These are phyloP conservation scores for Macrocybe gigantea DNA, from an alignment of 768 basidiomycete species.

Conservation along the genomic window DNA sequence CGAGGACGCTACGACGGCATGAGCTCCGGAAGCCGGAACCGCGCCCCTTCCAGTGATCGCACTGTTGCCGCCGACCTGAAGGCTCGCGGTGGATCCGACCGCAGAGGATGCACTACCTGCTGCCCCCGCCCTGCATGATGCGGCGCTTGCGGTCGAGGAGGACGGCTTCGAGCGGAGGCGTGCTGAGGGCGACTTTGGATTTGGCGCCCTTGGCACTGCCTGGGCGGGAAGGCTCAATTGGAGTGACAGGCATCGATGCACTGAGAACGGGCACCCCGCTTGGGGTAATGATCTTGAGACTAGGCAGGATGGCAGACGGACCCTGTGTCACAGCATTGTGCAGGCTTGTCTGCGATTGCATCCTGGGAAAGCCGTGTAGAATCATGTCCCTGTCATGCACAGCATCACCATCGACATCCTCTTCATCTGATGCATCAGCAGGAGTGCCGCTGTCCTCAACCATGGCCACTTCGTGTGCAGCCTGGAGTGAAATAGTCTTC, in stretches of 20 bases:
- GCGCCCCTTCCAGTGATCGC: too few species aligned
- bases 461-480: slow-evolving; percentile 4
- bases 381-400: too few species aligned
- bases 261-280: not conserved
- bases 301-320: too few species aligned
- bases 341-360: too few species aligned
- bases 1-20: too few species aligned
- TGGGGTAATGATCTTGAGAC: not conserved
- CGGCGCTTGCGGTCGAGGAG: slow-evolving; percentile 63
- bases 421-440: slow-evolving; percentile 8
- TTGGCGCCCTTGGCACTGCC: not conserved
- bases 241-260: not conserved
- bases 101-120: not conserved
- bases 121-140: slow-evolving; percentile 10
- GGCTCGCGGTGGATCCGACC: too few species aligned
- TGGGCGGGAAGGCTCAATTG: not conserved
- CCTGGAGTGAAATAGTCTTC: too few species aligned
- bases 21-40: too few species aligned
- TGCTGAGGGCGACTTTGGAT: not conserved
- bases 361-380: too few species aligned
- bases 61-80: too few species aligned
- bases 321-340: too few species aligned
- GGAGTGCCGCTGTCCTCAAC: slow-evolving; percentile 5
- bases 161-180: slow-evolving; percentile 58
- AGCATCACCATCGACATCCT: not conserved